phyloP scores from a whole-genome alignment of 768 basidiomycete genomes.

The Pulveroboletus ravenelii region DNA sequence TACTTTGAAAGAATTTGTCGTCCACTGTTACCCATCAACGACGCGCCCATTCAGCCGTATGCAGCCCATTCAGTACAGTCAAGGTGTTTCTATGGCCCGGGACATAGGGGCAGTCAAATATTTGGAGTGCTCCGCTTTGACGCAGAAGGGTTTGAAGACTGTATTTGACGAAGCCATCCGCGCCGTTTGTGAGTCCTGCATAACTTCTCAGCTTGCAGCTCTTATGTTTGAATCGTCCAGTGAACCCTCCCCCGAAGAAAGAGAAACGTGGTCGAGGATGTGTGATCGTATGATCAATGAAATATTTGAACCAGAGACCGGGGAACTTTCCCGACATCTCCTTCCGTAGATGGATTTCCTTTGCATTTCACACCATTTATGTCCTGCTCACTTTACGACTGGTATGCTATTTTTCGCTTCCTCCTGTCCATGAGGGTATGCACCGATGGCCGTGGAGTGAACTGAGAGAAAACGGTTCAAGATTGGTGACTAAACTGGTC shows the following conservation, averaged over 20 bases:
- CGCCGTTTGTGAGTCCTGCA: constrained; percentile 72
- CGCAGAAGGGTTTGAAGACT: constrained; percentile 97
- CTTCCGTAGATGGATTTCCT: constrained; percentile 32
- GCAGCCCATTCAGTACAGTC: constrained; percentile 88
- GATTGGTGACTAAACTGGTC: neutral
- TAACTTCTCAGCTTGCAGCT: neutral
- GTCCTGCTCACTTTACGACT: constrained; percentile 63
- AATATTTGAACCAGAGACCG: constrained; percentile 16
- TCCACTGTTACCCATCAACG: constrained; percentile 4
- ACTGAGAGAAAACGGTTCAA: neutral
- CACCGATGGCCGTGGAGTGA: constrained; percentile 26
- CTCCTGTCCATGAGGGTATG: constrained; percentile 33
- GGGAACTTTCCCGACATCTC: constrained; percentile 18
- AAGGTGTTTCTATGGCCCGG: constrained; percentile 86
- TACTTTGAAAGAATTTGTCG: constrained; percentile 5
- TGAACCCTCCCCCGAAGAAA: constrained; percentile 72
- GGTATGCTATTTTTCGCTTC: constrained; percentile 41
- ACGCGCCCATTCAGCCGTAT: constrained; percentile 59
- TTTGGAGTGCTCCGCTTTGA: constrained; percentile 91
- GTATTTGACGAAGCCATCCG: constrained; percentile 99
- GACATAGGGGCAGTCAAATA: constrained; percentile 97
- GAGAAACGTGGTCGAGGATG: constrained; percentile 46
- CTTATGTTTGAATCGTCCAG: constrained; percentile 34
- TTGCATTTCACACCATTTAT: constrained; percentile 63
- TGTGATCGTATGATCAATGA: constrained; percentile 62